phyloP scores from a whole-genome alignment of 176 grass and related monocot species.

The Raddia distichophylla region DNA sequence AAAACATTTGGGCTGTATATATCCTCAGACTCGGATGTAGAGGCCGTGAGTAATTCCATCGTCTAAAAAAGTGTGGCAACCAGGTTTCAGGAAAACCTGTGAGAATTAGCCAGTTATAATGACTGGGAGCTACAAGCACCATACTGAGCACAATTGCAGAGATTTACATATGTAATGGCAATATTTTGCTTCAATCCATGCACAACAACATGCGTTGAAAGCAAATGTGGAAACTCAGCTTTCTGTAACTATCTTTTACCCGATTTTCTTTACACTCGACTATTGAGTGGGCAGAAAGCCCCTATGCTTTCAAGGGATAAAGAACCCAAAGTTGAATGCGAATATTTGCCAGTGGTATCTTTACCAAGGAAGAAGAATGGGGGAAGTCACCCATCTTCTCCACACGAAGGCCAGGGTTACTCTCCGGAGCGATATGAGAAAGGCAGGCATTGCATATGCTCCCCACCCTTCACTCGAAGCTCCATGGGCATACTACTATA shows the following conservation, averaged over 20 bases:
- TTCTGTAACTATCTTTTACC: background rate
- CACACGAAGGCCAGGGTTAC: slow-evolving; percentile 14
- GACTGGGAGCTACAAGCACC: background rate
- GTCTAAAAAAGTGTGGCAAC: too few relatives aligned
- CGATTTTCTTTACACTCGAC: background rate
- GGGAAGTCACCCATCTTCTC: slow-evolving; percentile 4
- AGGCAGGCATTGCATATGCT: background rate
- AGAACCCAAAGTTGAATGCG: background rate
- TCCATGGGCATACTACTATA: background rate
- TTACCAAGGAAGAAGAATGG: slow-evolving; percentile 32
- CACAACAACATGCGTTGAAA: background rate
- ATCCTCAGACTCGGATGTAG: too few relatives aligned
- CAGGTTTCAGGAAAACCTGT: too few relatives aligned
- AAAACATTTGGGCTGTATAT: too few relatives aligned
- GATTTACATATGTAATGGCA: background rate
- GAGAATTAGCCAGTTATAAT: too few relatives aligned
- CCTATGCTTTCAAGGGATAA: background rate
- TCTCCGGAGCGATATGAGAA: slow-evolving; percentile 45
- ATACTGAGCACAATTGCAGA: background rate
- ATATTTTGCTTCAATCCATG: background rate
- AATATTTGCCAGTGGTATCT: slow-evolving; percentile 36
- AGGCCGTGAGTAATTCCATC: too few relatives aligned
- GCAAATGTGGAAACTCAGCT: background rate
- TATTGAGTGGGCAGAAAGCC: background rate
- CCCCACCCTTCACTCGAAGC: slow-evolving; percentile 49